Evolutionary conservation across 2,329 filamentous ascomycete genomes (phyloP), one percentile per base, ranked within the genome.

Genomic region (Ramichloridium luteum): DNA sequence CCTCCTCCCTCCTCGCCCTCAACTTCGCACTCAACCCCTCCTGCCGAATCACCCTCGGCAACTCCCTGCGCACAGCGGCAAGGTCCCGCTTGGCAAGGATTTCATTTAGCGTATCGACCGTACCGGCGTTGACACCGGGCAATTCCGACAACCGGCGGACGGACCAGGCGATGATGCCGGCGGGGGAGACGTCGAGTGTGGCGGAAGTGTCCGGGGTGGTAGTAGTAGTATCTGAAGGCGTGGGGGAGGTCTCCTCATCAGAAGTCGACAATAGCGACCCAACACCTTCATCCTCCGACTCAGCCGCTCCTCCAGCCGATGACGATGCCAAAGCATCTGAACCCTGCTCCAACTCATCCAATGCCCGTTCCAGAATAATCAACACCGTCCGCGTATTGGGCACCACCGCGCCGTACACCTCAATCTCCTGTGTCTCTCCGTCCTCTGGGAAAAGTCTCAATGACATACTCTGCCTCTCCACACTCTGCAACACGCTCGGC

Each of bases 351-450:
- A 38, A 13, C 29, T 48, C 45, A 13, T 40, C 33, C 3, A 49
- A 27, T 8, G 46, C 44, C 15, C 36, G 34, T 10, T 38, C 34
- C 9, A 48, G 30, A 13, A 51, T 40, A 12, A 46, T 45, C 17
- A 41, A 33, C 12, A 52, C 38, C 1, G 47, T 51, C 8, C 32
- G 23, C 12, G 35, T 20, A 22, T 47, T 38, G 1, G 48, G 48
- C 12, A 28, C 27, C 16, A 50, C 8, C 5, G 40, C 40, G 10
- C 43, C 49, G 25, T 48, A 46, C 5, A 46, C 25, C 39, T n/a
- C n/a, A n/a, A n/a, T n/a, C n/a, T n/a, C n/a, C n/a, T n/a, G n/a
- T n/a, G n/a, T n/a, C n/a, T n/a, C n/a, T n/a, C n/a, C n/a, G n/a
- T n/a, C n/a, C n/a, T n/a, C n/a, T n/a, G n/a, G n/a, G n/a, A n/a